Evolutionary conservation across 192 early-diverging fungal species (phyloP).

Genomic region (Fimicolochytrium jonesii): DNA sequence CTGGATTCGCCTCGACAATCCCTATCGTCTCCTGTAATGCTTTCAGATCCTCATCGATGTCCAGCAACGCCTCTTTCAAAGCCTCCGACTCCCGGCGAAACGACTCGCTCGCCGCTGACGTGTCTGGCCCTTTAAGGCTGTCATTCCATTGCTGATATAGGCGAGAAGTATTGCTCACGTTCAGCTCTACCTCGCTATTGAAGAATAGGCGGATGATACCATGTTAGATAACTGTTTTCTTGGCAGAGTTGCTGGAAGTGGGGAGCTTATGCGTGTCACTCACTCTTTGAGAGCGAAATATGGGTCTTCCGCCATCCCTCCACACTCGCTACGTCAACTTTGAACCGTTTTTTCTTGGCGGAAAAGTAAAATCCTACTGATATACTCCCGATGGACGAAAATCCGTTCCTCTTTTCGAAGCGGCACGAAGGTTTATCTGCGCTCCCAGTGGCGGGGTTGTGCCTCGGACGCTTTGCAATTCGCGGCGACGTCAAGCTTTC

Average conservation of each 20-base stretch:
- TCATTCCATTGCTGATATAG: constrained; percentile 25
- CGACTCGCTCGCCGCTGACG: constrained; percentile 12
- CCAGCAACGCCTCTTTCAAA: constrained; percentile 18
- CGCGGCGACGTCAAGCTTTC: too few relatives aligned
- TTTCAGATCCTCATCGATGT: constrained; percentile 38
- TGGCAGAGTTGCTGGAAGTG: too few relatives aligned
- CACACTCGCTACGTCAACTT: too few relatives aligned
- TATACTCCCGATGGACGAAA: too few relatives aligned
- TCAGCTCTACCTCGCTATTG: constrained; percentile 24
- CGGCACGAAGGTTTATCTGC: too few relatives aligned
- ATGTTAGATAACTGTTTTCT: not conserved
- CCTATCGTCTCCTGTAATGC: constrained; percentile 43
- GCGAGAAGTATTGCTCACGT: constrained; percentile 15
- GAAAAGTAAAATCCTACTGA: too few relatives aligned
- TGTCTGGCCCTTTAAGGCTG: constrained; percentile 19
- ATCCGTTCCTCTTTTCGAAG: too few relatives aligned
- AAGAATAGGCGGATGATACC: not conserved
- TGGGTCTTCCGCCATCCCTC: constrained; percentile 25
- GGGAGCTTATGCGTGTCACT: not conserved
- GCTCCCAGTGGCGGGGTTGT: too few relatives aligned
- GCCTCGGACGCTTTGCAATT: too few relatives aligned
- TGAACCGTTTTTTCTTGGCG: too few relatives aligned
- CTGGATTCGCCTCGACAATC: constrained; percentile 43
- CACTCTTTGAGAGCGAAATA: constrained; percentile 35
- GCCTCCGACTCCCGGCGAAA: constrained; percentile 16